Percentiles rank a stretch among this genome's conserved stretches.
Conservation (phyloP, 495 filamentous ascomycete genomes). For the Baudoinia panamericana region DNA sequence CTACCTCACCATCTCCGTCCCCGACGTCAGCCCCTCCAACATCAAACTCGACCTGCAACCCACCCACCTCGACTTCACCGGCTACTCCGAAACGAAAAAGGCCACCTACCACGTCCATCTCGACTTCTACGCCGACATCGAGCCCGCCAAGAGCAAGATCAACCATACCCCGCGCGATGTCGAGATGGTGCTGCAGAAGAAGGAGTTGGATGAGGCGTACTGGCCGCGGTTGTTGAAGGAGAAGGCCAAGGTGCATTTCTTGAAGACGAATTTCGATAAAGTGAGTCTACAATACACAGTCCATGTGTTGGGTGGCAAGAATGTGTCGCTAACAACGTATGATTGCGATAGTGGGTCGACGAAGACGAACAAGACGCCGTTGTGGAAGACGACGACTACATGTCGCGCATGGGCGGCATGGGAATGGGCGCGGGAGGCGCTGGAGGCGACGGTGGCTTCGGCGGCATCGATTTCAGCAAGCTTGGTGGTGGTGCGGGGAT, state of each 20-base stretch:
- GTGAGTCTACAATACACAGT: constrained; percentile 40
- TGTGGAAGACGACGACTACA: constrained; percentile 61
- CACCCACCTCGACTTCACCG: constrained; percentile 64
- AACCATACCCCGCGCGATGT: constrained; percentile 74
- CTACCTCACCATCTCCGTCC: constrained; percentile 76
- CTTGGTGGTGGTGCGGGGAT: constrained; percentile 48
- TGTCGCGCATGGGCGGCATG: constrained; percentile 55
- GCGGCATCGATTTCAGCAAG: constrained; percentile 82
- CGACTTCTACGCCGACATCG: constrained; percentile 87
- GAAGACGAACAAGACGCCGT: constrained; percentile 95
- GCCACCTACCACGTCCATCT: constrained; percentile 71
- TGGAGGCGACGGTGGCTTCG: constrained; percentile 44
- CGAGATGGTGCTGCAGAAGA: constrained; percentile 87
- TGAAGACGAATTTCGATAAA: constrained; percentile 99
- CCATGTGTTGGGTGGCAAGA: too few species aligned
- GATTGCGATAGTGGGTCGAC: constrained; percentile 68
- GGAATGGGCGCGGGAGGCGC: constrained; percentile 37
- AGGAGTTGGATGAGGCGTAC: constrained; percentile 79
- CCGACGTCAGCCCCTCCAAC: constrained; percentile 58
- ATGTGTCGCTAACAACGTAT: too few species aligned
- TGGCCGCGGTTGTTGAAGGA: constrained; percentile 94
- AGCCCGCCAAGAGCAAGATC: constrained; percentile 62
- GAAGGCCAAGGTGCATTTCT: constrained; percentile 75
- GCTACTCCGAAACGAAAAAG: constrained; percentile 67
- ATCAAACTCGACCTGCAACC: constrained; percentile 70